These are phyloP conservation scores for Sungouiozyma ichnusensis DNA, from an alignment of 805 yeast genomes.

Conservation along the genomic window DNA sequence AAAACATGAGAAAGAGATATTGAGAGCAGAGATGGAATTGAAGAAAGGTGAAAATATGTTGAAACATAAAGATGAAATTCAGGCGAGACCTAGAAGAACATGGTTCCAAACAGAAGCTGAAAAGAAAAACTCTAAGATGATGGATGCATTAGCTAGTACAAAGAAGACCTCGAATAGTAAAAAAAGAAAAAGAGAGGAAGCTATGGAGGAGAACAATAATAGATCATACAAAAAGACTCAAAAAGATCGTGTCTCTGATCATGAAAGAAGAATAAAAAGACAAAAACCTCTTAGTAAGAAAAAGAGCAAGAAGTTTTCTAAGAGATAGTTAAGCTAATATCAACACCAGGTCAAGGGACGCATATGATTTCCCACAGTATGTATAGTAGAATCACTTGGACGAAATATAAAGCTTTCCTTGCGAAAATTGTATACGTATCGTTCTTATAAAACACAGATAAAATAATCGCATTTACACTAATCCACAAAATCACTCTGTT, in stretches of 20 bases:
- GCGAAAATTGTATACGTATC: too few relatives aligned
- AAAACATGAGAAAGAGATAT: conserved; percentile 73
- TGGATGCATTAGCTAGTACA: conserved; percentile 35
- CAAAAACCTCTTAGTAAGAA: conserved; percentile 24
- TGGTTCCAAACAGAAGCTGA: conserved; percentile 71
- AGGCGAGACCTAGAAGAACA: conserved; percentile 85
- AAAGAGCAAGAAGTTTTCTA: conserved; percentile 13
- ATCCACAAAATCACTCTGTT: too few relatives aligned
- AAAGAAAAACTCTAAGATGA: conserved; percentile 30
- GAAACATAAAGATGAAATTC: conserved; percentile 71
- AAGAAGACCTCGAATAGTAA: conserved; percentile 48
- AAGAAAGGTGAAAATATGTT: conserved; percentile 77
- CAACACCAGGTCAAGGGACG: too few relatives aligned
- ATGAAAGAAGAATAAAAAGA: conserved; percentile 32
- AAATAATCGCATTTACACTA: too few relatives aligned
- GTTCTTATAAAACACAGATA: too few relatives aligned
- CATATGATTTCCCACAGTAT: too few relatives aligned
- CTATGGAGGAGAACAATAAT: conserved; percentile 38
- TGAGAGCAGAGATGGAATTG: conserved; percentile 85
- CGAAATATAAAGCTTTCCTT: too few relatives aligned
- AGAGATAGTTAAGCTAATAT: neutral
- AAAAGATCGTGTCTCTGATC: conserved; percentile 50
- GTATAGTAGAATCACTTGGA: neutral
- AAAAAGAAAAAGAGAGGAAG: conserved; percentile 63
- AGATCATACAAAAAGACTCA: conserved; percentile 76